phyloP scores from a whole-genome alignment of 352 stramenopile genomes.

The Detonula confervacea region DNA sequence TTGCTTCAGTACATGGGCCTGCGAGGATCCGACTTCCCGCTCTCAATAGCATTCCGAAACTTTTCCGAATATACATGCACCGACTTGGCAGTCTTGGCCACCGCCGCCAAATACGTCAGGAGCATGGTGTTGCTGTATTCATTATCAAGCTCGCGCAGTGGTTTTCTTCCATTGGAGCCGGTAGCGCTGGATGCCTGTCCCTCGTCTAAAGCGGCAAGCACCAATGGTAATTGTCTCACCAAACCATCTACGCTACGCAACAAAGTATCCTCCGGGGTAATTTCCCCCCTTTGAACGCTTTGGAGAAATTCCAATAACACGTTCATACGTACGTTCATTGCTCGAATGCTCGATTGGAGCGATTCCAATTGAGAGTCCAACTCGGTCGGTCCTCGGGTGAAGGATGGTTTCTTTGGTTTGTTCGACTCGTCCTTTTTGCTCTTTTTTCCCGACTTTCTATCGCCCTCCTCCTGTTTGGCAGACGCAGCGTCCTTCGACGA shows the following conservation, averaged over 20 bases:
- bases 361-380: slow-evolving; percentile 43
- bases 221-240: slow-evolving; percentile 59
- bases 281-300: slow-evolving; percentile 39
- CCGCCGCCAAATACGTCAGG: slow-evolving; percentile 66
- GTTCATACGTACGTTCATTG: slow-evolving; percentile 71
- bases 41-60: slow-evolving; percentile 49
- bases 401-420: slow-evolving; percentile 7
- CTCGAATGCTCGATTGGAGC: slow-evolving; percentile 50
- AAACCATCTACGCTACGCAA: slow-evolving; percentile 70
- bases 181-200: slow-evolving; percentile 1
- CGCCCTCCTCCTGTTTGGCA: background rate
- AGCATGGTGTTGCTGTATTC: slow-evolving; percentile 58
- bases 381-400: slow-evolving; percentile 34
- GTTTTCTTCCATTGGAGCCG: slow-evolving; percentile 15
- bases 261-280: slow-evolving; percentile 37
- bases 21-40: slow-evolving; percentile 21
- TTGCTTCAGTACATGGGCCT: slow-evolving; percentile 17
- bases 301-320: slow-evolving; percentile 71
- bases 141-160: slow-evolving; percentile 41
- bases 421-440: slow-evolving; percentile 36
- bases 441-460: slow-evolving; percentile 33
- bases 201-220: slow-evolving; percentile 36
- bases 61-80: slow-evolving; percentile 76
- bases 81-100: slow-evolving; percentile 62
- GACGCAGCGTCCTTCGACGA: background rate